Evolutionary conservation across 1,284 basidiomycete species (phyloP), one percentile per base, ranked within the genome.

Genomic region (Ustilago cynodontis): DNA sequence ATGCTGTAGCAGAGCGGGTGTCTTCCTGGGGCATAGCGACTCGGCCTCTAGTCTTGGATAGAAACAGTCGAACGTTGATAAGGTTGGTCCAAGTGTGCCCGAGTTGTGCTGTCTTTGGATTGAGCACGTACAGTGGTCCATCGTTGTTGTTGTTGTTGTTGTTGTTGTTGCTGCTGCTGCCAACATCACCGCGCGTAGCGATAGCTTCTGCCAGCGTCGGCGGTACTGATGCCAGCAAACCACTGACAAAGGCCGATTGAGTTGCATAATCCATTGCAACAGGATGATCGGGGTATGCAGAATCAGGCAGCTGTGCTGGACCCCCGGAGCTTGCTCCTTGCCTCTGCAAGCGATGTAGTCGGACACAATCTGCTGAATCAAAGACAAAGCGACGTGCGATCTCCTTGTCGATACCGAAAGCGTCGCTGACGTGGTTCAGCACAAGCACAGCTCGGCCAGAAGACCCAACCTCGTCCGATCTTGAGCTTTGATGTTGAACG

Each of bases 371-470:
- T 4, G 70, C 67, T 2, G 61, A 41, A 22, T 62, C 58, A 9
- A 78, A 65, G 3, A 74, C 68, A 20, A 71, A 71, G 2, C 67
- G 64, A 7, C 60, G 60, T 18, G 74, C 74, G 3, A 71, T 45
- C 6, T 70, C 68, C 33, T 69, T 65, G n/a, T 80, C 79, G 2
- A 52, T 37, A 0, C 69, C 79, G 54, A 82, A 82, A 1, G 78
- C 79, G 26, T 82, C 81, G 35, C 70, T 77, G 16, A 82, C 81
- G 53, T 82, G 81, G 52, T 82, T 82, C 56, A 75, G 43, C 7
- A 81, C 76, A 6, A 82, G 14, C 16, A 81, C 74, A 2, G 66
- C 77, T 5, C 64, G 14, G 0, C 60, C 56, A 1, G 45, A 20
- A 2, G 49, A 37, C 1, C 6, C 24, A 7, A 22, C 28, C 7